Evolutionary conservation across 225 moss, liverwort and hornwort species (phyloP), one percentile per base, ranked within the genome.

Genomic region (Anthoceros angustus): DNA sequence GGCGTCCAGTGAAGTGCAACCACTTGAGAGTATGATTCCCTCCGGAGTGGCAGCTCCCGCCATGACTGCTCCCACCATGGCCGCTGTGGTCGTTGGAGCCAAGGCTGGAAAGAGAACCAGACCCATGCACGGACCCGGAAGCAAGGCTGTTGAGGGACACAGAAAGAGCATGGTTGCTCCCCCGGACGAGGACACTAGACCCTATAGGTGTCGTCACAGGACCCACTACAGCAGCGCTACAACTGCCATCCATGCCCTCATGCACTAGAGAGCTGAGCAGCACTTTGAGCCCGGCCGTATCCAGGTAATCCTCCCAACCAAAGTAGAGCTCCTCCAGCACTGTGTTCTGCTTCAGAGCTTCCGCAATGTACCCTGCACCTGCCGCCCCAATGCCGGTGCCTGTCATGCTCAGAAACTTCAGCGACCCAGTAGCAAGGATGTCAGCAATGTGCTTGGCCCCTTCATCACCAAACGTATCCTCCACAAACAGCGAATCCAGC

Each of bases 221-320:
- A 7, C 23, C 16, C 55, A 23, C 18, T 23, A 15, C 14, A 23
- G 6, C 18, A 32, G 4, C 32, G 32, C 32, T 32, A 32, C 32
- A 1, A 32, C 32, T 32, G 55, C 18, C 55, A 55, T 55, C 55
- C 8, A 8, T 7, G n/a, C 18, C 55, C 55, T 55, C 55, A 15
- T 55, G 55, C 55, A 55, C 23, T 20, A 55, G n/a, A 9, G 55
- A 12, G 7, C 5, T 55, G 1, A 55, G 55, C 18, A 55, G 55
- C n/a, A 55, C 5, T 23, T 55, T 5, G 1, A 55, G 55, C 55
- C 55, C 55, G 6, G 5, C 55, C 23, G 55, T 23, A 55, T 55
- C 55, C 55, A 55, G n/a, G 55, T 55, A 55, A 23, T 55, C 55
- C 14, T 55, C 55, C 55, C 55, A 55, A 55, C 55, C 55, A 23